These are phyloP conservation scores for Syzygium aromaticum DNA, from an alignment of 345 rosid species.

Conservation along the genomic window DNA sequence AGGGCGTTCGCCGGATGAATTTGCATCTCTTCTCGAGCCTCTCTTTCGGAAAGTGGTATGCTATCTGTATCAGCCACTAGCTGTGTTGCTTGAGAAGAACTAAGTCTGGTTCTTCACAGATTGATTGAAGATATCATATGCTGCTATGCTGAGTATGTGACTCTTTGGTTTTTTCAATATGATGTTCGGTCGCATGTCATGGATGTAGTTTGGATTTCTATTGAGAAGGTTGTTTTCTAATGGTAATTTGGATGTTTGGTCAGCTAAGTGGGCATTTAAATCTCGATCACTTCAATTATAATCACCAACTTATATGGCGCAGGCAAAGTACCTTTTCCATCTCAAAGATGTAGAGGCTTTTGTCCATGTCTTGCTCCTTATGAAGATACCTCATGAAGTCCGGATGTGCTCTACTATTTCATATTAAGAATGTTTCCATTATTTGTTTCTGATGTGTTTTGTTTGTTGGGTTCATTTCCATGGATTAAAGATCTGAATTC, in stretches of 20 bases:
- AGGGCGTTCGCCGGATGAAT: constrained; percentile 3
- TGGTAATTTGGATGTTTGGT: neutral
- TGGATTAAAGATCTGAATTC: neutral
- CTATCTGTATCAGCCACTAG: neutral
- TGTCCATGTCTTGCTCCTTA: neutral
- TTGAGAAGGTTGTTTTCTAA: neutral
- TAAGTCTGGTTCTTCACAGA: neutral
- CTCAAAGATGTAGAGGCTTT: neutral
- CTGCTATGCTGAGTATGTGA: neutral
- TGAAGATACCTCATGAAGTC: neutral
- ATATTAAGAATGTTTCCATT: neutral
- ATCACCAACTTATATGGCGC: neutral
- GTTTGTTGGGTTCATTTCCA: neutral
- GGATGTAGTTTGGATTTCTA: neutral
- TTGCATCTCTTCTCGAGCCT: constrained; percentile 20
- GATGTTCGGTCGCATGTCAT: neutral
- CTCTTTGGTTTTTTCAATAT: neutral
- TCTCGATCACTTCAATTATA: neutral
- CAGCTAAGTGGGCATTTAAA: neutral
- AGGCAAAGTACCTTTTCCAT: neutral
- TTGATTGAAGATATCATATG: neutral
- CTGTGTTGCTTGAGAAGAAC: neutral
- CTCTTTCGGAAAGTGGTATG: constrained; percentile 18
- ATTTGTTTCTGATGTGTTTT: neutral
- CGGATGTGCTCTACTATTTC: neutral